Conservation (phyloP, 2,329 filamentous ascomycete species). For the Stenocarpella maydis region DNA sequence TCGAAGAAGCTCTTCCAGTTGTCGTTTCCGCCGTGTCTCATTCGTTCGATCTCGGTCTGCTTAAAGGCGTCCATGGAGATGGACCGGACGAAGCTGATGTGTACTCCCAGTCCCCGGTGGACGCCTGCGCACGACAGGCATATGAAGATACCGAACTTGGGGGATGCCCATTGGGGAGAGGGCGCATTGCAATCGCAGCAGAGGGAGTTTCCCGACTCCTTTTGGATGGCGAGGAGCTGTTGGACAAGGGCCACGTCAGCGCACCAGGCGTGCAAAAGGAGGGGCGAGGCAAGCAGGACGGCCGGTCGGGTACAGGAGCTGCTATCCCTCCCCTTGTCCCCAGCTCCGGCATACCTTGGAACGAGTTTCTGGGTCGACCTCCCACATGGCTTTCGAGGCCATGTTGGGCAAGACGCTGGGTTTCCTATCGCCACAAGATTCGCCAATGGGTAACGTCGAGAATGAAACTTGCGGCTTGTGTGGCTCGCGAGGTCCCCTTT, state of each 20-base stretch:
- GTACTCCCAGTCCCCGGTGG: conserved; percentile 92
- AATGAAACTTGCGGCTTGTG: conserved; percentile 24
- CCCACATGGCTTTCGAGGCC: conserved; percentile 89
- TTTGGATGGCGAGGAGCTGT: conserved; percentile 90
- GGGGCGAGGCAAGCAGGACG: conserved; percentile 12
- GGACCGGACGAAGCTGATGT: conserved; percentile 97
- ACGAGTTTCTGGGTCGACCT: conserved; percentile 96
- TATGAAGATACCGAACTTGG: conserved; percentile 99
- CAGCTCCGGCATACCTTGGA: conserved; percentile 72
- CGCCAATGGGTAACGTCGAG: background rate
- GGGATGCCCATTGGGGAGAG: conserved; percentile 96
- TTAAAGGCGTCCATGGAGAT: conserved; percentile 99
- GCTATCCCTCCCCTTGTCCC: background rate
- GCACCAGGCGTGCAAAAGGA: background rate
- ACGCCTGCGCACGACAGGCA: conserved; percentile 95
- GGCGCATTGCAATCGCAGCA: conserved; percentile 97
- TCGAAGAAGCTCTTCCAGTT: conserved; percentile 91
- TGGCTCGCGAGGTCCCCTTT: conserved; percentile 26
- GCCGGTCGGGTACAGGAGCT: background rate
- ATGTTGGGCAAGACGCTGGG: conserved; percentile 47
- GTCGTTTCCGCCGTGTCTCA: conserved; percentile 91
- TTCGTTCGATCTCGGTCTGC: conserved; percentile 87
- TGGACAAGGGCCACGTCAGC: conserved; percentile 34
- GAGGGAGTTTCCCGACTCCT: conserved; percentile 84
- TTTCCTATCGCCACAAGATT: conserved; percentile 5